Percentiles rank a stretch among this genome's conserved stretches.
These are phyloP conservation scores for Camellia sinensis DNA, from an alignment of 148 eudicot genomes.

Conservation along the genomic window DNA sequence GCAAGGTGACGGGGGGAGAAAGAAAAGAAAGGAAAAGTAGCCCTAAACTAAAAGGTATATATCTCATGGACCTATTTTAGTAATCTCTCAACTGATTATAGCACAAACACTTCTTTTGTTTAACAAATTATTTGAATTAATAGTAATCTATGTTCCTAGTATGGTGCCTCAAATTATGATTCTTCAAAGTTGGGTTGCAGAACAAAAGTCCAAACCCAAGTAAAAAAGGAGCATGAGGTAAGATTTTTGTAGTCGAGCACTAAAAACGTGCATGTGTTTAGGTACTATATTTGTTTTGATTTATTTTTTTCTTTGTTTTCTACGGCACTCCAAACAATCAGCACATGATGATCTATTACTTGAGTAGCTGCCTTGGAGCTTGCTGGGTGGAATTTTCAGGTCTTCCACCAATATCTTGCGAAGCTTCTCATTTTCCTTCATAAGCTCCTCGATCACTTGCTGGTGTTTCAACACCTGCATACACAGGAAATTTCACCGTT, in stretches of 20 bases:
- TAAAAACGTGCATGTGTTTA: background rate
- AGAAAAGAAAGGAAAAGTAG: background rate
- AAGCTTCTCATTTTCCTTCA: conserved; percentile 85
- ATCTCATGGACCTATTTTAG: background rate
- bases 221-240: background rate
- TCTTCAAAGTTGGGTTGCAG: background rate
- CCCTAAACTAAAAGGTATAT: no score
- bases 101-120: background rate
- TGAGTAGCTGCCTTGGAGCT: conserved; percentile 42
- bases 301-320: conserved; percentile 66
- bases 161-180: background rate
- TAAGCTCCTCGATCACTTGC: conserved; percentile 72
- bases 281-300: background rate
- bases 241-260: background rate
- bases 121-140: background rate
- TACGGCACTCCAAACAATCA: conserved; percentile 83
- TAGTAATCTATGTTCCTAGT: background rate
- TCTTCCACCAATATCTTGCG: conserved; percentile 73
- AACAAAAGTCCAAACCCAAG: background rate
- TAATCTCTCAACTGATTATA: background rate
- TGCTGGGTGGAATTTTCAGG: conserved; percentile 65
- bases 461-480: conserved; percentile 84
- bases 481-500: background rate
- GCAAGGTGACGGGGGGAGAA: background rate
- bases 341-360: conserved; percentile 45